Base-by-base conservation (phyloP, 106 monocot genomes). In the Chionographis japonica region DNA sequence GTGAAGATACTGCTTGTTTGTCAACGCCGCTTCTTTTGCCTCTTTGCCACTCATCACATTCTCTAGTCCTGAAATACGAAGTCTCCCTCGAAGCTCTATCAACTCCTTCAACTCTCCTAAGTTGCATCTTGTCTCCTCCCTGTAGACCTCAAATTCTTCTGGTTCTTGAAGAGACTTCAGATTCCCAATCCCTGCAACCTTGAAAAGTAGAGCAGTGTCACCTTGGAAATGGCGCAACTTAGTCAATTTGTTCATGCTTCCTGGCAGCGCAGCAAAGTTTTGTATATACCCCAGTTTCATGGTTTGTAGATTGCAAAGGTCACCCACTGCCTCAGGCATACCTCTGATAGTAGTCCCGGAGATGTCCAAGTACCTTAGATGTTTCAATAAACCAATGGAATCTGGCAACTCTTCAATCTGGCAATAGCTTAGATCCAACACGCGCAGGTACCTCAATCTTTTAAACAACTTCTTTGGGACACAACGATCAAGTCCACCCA, bases 291-390 rank as follows among this genome's bases (percentile, higher is more conserved):
- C 73, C 10, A 84, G 37, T 17, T 40, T 77, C 38, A 80, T 12
- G 14, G 76, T 73, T 58, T 84, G 84, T 42, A 84, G 65, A 56
- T 66, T 75, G 62, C 57, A 68, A 15, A 84, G 73, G 2, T 8
- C 67, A 55, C 56, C 5, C 4, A 75, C 36, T 36, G 75, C 62
- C 41, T 39, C 1, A 8, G 80, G 80, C 50, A 80, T 36, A 11
- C 5, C 49, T 40, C 20, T 53, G 41, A 80, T 69, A 46, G 12
- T 38, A 16, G 71, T 79, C 17, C 68, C 42, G 13, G 62, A 64
- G 0, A 84, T 62, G 58, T 39, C 62, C 15, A 76, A 53, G 41
- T 72, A 79, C 3, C 72, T 67, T n/a, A 80, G 76, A 2, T 71
- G 71, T 54, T 53, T 79, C 55, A 74, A 40, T 17, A 56, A 56